Base-by-base conservation (phyloP, 2,329 filamentous ascomycete genomes). In the Cladosporium sp. region DNA sequence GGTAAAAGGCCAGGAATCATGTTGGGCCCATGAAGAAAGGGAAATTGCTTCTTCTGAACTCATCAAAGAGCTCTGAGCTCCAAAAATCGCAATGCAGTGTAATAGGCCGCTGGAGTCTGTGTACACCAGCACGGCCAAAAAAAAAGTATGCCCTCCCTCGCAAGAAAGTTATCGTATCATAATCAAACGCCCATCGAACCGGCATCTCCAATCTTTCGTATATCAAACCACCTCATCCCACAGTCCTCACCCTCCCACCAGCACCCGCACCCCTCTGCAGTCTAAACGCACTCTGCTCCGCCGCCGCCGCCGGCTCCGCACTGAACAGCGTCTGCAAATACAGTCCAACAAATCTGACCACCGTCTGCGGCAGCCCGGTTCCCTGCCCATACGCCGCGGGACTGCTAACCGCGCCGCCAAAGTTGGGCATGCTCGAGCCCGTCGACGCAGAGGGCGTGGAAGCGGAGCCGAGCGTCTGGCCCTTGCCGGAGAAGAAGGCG, bases 261-360 rank as follows among this genome's bases (percentile, higher is more conserved):
- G 10, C 32, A 5, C 43, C 43, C 28, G 11, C 22, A 34, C 43
- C 38, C 28, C 18, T 53, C 43, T 53, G 50, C 43, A 53, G 22
- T n/a, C 28, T 41, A 59, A 75, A 76, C 6, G 72, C 66, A 57
- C 73, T 75, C 51, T 67, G 66, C 56, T 72, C 67, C 4, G 74
- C 74, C 3, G 73, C 69, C 56, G 65, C 65, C 55, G 66, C 70
- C 19, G 70, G 63, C 62, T 76, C 72, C 46, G 76, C 71, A 6
- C 68, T 68, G 49, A 76, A 74, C 50, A 77, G 56, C 51, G 70
- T 76, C 33, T 68, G 65, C 5, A 76, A 58, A 57, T 76, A 77
- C 45, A 77, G 56, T 35, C 69, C 73, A n/a, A 75, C 43, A 53
- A 77, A 77, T 49, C 74, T 60, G 41, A 75, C 67, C 11, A 73